Evolutionary conservation across 805 yeast genomes (phyloP).

Genomic region (Saturnispora besseyi): DNA sequence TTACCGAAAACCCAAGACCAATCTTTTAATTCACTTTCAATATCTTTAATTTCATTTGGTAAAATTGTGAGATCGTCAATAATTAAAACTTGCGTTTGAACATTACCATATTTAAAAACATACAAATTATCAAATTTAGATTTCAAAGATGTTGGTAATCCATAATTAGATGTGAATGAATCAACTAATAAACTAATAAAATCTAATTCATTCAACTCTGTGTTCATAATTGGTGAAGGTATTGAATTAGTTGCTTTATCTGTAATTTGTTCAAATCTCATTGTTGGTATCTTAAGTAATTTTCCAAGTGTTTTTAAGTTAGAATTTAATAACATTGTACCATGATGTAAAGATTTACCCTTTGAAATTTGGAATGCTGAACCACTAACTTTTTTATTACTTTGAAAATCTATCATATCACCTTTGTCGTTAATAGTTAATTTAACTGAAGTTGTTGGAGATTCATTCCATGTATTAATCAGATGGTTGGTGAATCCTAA

Average conservation of each 20-base stretch:
- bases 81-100: constrained; percentile 17
- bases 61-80: constrained; percentile 20
- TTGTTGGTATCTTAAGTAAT: constrained; percentile 35
- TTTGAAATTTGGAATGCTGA: constrained; percentile 82
- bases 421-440: constrained; percentile 64
- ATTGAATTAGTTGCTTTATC: constrained; percentile 57
- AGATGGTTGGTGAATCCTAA: constrained; percentile 35
- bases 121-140: constrained; percentile 9
- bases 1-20: constrained; percentile 74
- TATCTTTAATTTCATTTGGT: constrained; percentile 33
- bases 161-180: constrained; percentile 33
- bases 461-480: constrained; percentile 17
- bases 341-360: constrained; percentile 87
- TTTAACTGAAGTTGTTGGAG: constrained; percentile 8
- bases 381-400: constrained; percentile 67
- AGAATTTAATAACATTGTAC: constrained; percentile 80
- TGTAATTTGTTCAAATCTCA: constrained; percentile 16
- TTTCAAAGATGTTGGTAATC: constrained; percentile 13
- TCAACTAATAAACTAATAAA: constrained; percentile 38
- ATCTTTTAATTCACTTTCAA: constrained; percentile 34
- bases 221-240: constrained; percentile 66
- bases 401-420: constrained; percentile 51
- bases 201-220: constrained; percentile 36
- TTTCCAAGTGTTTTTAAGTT: constrained; percentile 49
- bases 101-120: constrained; percentile 5